Conservation (phyloP, 306 rosid genomes). For the Citrullus amarus region DNA sequence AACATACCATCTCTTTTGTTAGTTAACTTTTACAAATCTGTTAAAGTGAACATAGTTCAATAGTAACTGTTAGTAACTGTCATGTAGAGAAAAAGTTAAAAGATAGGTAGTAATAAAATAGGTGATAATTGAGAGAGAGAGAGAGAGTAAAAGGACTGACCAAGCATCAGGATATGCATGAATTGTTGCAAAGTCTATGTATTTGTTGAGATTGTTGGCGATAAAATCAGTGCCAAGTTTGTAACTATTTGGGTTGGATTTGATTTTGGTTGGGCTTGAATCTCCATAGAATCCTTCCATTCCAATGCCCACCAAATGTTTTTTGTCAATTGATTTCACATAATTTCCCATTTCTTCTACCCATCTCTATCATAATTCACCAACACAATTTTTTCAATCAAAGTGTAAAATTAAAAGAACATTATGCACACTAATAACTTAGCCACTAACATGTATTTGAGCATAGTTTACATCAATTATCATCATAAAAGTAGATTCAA, state of each 20-base stretch:
- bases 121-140: too few species aligned
- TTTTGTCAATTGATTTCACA: slow-evolving; percentile 36
- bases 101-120: too few species aligned
- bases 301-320: slow-evolving; percentile 45
- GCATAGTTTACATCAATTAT: too few species aligned
- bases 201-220: slow-evolving; percentile 21
- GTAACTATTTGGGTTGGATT: slow-evolving; percentile 33
- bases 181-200: slow-evolving; percentile 43
- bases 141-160: slow-evolving; percentile 3
- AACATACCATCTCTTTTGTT: too few species aligned
- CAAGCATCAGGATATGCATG: slow-evolving; percentile 51
- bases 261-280: slow-evolving; percentile 29
- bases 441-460: too few species aligned
- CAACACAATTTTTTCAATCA: neutral
- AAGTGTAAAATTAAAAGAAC: too few species aligned
- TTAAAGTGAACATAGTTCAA: too few species aligned
- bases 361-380: slow-evolving; percentile 30
- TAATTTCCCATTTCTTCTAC: slow-evolving; percentile 43
- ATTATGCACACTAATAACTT: too few species aligned
- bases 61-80: too few species aligned
- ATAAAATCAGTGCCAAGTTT: slow-evolving; percentile 46
- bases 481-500: too few species aligned
- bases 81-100: too few species aligned
- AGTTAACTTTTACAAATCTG: too few species aligned
- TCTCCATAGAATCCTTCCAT: slow-evolving; percentile 67